phyloP scores from a whole-genome alignment of 352 stramenopile genomes.

The Globisporangium echinulatum region DNA sequence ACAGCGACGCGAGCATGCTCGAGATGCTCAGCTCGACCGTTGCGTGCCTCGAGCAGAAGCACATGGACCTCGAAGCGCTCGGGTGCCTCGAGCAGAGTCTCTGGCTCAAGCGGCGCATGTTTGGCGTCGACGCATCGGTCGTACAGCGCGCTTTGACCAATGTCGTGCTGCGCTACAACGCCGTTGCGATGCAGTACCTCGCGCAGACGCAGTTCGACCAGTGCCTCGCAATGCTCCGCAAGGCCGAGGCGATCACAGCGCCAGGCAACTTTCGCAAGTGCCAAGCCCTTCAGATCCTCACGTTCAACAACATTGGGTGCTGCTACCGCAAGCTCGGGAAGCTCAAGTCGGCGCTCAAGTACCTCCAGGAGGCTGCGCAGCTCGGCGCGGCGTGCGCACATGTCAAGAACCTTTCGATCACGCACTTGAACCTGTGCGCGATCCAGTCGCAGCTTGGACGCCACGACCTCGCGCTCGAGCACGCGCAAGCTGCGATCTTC shows the following conservation, averaged over 20 bases:
- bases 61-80: conserved; percentile 71
- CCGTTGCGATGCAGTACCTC: conserved; percentile 69
- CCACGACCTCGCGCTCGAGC: conserved; percentile 63
- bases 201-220: conserved; percentile 46
- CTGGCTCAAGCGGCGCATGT: conserved; percentile 74
- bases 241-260: conserved; percentile 60
- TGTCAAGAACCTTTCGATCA: conserved; percentile 77
- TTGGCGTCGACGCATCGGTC: conserved; percentile 49
- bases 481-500: conserved; percentile 76
- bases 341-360: conserved; percentile 66
- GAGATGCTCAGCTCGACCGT: conserved; percentile 71
- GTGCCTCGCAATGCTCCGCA: conserved; percentile 63
- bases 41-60: conserved; percentile 58
- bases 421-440: conserved; percentile 74
- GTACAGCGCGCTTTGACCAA: conserved; percentile 52
- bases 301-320: conserved; percentile 79
- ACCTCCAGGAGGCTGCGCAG: conserved; percentile 61
- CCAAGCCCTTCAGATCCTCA: conserved; percentile 72
- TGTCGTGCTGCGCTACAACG: conserved; percentile 71
- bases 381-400: conserved; percentile 44
- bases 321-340: conserved; percentile 77
- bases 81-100: conserved; percentile 68
- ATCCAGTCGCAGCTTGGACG: conserved; percentile 69
- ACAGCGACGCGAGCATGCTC: conserved; percentile 57
- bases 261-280: conserved; percentile 60